Conservation (phyloP, 441 rosid genomes). For the Pelargonium myrrhifolium region DNA sequence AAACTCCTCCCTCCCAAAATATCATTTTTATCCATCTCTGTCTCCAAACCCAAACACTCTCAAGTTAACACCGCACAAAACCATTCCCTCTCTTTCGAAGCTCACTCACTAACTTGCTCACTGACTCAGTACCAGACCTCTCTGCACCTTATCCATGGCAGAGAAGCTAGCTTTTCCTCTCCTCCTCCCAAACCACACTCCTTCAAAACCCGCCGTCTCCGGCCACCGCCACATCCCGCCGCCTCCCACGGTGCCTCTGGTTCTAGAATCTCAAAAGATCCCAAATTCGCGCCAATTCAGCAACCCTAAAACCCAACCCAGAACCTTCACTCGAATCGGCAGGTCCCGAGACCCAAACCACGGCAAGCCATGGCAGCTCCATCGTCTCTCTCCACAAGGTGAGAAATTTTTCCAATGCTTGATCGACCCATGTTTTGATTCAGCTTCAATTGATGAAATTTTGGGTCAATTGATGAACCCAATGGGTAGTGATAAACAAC, state of each 20-base stretch:
- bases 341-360: constrained; percentile 56
- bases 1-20: not conserved
- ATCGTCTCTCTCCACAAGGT: constrained; percentile 58
- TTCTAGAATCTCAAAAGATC: constrained; percentile 6
- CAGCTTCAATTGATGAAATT: constrained; percentile 26
- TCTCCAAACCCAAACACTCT: not conserved
- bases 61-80: too few relatives aligned
- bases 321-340: constrained; percentile 48
- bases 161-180: constrained; percentile 68
- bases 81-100: too few relatives aligned
- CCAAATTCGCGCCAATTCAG: constrained; percentile 27
- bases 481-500: constrained; percentile 15
- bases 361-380: constrained; percentile 69
- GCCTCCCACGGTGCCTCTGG: constrained; percentile 17
- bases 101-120: not conserved
- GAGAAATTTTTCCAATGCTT: constrained; percentile 48
- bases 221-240: constrained; percentile 35
- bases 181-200: constrained; percentile 43
- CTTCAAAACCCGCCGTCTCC: constrained; percentile 30
- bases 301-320: constrained; percentile 10
- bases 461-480: constrained; percentile 37
- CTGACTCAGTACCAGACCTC: not conserved
- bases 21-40: not conserved
- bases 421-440: constrained; percentile 49
- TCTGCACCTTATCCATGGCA: constrained; percentile 36